Evolutionary conservation across 306 rosid genomes (phyloP), one percentile per base, ranked within the genome.

Genomic region (Macrotyloma uniflorum): DNA sequence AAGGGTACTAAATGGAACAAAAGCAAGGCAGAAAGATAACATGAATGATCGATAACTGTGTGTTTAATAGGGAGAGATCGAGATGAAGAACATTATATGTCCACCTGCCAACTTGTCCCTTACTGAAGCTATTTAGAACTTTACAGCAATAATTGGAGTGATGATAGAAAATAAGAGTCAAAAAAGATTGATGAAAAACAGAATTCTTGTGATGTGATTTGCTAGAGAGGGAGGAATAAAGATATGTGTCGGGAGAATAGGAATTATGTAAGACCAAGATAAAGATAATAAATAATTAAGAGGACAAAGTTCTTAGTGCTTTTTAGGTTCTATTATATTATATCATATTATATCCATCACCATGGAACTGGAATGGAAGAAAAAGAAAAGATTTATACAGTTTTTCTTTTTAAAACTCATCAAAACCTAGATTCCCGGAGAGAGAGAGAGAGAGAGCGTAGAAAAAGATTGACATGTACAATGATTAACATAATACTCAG

Each of bases 391-490:
- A 61, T 26, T 81, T 28, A 15, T 26, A 53, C 53, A 47, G 19
- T 33, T 57, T 47, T 76, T 50, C 8, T 33, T 64, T 67, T 72
- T 45, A 57, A 69, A 33, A 74, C 43, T 47, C 70, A 38, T 64
- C 14, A 63, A 79, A 76, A 76, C 85, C 85, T 62, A 80, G 81
- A 79, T 76, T 82, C 82, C 72, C 70, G 86, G 77, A 74, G 55
- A 24, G 14, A 46, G 6, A 67, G 66, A 62, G 6, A 33, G 11
- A 74, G n/a, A n/a, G n/a, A n/a, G n/a, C n/a, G 32, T 57, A 79
- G 76, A 35, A 47, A 20, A 76, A 20, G 36, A 67, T 38, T 42
- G 40, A 67, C 51, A 67, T 54, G 55, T 51, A 68, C 47, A 68
- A 58, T 75, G 30, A 61, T 75, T 47, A 46, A 68, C 75, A 15